These are phyloP conservation scores for Backusella circina DNA, from an alignment of 192 early-diverging fungal species.

Conservation along the genomic window DNA sequence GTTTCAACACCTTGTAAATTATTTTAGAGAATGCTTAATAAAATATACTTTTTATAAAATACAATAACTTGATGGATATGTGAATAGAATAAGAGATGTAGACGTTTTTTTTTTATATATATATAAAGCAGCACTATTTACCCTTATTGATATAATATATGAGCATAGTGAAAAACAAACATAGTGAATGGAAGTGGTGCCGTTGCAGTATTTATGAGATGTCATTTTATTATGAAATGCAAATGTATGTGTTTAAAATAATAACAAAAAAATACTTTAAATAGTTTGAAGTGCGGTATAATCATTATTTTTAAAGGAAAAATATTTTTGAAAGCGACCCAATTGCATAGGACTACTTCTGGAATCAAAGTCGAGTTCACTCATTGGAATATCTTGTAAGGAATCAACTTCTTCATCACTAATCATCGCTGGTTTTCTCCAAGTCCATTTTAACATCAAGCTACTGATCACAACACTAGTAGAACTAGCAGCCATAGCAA, in stretches of 20 bases:
- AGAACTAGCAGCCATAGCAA: slow-evolving; percentile 92
- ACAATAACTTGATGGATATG: background rate
- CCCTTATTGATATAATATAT: too few relatives aligned
- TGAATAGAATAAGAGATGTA: too few relatives aligned
- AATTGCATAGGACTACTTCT: background rate
- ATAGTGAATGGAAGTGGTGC: too few relatives aligned
- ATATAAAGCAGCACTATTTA: too few relatives aligned
- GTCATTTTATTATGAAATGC: background rate
- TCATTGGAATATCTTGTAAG: slow-evolving; percentile 1
- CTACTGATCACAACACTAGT: slow-evolving; percentile 88
- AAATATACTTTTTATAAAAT: background rate
- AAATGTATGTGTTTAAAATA: background rate
- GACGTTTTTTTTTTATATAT: too few relatives aligned
- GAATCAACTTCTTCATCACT: background rate
- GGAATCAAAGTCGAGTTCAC: background rate
- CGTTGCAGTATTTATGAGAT: too few relatives aligned
- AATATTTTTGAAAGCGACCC: background rate
- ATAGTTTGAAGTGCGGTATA: background rate
- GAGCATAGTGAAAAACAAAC: too few relatives aligned
- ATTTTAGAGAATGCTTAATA: background rate
- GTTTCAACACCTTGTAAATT: slow-evolving; percentile 4
- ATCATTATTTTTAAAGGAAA: background rate
- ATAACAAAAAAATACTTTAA: background rate
- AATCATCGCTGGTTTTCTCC: slow-evolving; percentile 39
- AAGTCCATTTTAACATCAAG: slow-evolving; percentile 68